A percentile compares a stretch with the other conserved stretches of the same genome.
Evolutionary conservation across 202 grass and related monocot species (phyloP).

Genomic region (Miscanthus sacchariflorus): DNA sequence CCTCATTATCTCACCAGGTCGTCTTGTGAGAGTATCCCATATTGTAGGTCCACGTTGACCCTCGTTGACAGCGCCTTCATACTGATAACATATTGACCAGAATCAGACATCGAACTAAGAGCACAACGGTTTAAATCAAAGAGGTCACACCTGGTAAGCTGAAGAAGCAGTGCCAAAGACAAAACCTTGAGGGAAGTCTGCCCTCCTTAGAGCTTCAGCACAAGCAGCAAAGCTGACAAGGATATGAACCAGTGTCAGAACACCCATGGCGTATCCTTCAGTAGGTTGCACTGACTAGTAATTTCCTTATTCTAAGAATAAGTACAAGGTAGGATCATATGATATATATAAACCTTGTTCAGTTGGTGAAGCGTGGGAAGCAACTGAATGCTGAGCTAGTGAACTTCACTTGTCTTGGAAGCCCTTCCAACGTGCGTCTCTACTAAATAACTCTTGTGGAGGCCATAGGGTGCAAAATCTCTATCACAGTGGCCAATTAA

Average conservation of each 20-base stretch:
- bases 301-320: slow-evolving; percentile 11
- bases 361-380: slow-evolving; percentile 49
- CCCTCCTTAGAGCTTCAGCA: slow-evolving; percentile 70
- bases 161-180: slow-evolving; percentile 97
- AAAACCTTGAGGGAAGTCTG: slow-evolving; percentile 87
- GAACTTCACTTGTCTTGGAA: slow-evolving; percentile 65
- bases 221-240: slow-evolving; percentile 60
- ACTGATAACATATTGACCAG: slow-evolving; percentile 56
- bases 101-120: slow-evolving; percentile 34
- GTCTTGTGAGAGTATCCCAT: slow-evolving; percentile 85
- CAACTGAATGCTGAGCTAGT: slow-evolving; percentile 54
- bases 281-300: slow-evolving; percentile 29
- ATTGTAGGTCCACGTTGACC: slow-evolving; percentile 80
- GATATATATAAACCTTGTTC: slow-evolving; percentile 55
- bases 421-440: slow-evolving; percentile 48
- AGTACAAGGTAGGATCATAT: slow-evolving; percentile 13
- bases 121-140: slow-evolving; percentile 18
- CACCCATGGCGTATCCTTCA: slow-evolving; percentile 52
- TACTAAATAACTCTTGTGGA: slow-evolving; percentile 50
- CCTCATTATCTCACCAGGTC: slow-evolving; percentile 60
- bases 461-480: slow-evolving; percentile 38
- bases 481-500: slow-evolving; percentile 49
- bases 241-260: slow-evolving; percentile 50
- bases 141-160: slow-evolving; percentile 66
- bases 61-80: slow-evolving; percentile 90